Evolutionary conservation across 495 filamentous ascomycete species (phyloP).

Genomic region (Schizothecium vesticola): DNA sequence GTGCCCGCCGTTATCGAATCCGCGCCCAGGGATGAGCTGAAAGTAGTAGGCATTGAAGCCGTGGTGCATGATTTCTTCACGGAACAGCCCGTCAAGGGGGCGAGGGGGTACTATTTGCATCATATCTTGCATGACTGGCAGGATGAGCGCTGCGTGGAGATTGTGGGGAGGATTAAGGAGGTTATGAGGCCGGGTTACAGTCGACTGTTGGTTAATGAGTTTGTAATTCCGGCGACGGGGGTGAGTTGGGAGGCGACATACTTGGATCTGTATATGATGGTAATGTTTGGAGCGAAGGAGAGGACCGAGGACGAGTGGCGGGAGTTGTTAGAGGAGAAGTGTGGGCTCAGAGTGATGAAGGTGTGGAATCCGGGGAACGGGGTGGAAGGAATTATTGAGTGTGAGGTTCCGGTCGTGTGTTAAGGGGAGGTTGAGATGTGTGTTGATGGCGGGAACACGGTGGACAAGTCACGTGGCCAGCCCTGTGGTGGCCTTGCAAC

Average conservation of each 20-base stretch:
- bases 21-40: conserved; percentile 10
- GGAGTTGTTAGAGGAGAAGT: conserved; percentile 16
- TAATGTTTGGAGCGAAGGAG: conserved; percentile 19
- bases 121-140: conserved; percentile 46
- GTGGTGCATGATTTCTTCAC: conserved; percentile 36
- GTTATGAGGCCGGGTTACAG: conserved; percentile 45
- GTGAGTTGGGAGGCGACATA: conserved; percentile 41
- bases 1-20: conserved; percentile 30
- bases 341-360: conserved; percentile 36
- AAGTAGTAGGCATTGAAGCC: conserved; percentile 17
- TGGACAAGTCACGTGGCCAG: too few species aligned
- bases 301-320: conserved; percentile 27
- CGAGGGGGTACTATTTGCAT: conserved; percentile 43
- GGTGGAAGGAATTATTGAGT: conserved; percentile 40
- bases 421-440: too few species aligned
- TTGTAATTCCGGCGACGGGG: conserved; percentile 40
- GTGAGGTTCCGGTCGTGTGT: conserved; percentile 24
- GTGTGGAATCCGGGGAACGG: conserved; percentile 33
- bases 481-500: too few species aligned
- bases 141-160: conserved; percentile 33
- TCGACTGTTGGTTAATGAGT: conserved; percentile 48
- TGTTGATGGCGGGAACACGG: too few species aligned
- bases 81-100: conserved; percentile 40
- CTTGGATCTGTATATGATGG: conserved; percentile 29
- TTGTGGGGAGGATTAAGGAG: conserved; percentile 30